Base-by-base conservation (phyloP, 305 asterid genomes). In the Fraxinus angustifolia region DNA sequence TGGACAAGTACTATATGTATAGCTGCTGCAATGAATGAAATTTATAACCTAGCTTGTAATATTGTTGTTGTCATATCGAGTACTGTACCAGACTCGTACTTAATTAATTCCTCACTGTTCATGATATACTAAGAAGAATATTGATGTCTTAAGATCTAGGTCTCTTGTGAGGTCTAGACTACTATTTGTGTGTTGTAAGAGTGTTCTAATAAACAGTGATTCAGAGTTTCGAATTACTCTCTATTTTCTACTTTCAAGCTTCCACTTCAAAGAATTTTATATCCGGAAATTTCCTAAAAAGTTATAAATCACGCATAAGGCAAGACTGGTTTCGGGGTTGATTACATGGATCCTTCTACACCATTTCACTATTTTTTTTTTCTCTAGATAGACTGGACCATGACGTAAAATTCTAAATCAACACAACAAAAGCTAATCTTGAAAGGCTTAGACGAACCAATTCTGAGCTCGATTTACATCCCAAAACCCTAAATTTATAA, bases 1-100 rank as follows among this genome's bases (percentile, higher is more conserved):
- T 95, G 99, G 98, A 93, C 85, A 93, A 90, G 91, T 93, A 78
- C 79, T 84, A 81, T 71, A 90, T 93, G 99, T 95, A 88, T 67
- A 95, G 97, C 16, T 92, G 99, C 80, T 95, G 99, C 90, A 76
- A 36, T 3, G 97, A 95, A 56, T 95, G 89, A 88, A 71, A 23
- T 31, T 12, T 33, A 12, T 70, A 56, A 62, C 28, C 2, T 62
- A 10, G 16, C 8, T 62, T 7, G 33, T 10, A 19, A 23, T 62
- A 21, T 8, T 62, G 33, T 62, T 3, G 6, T 21, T 21, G 33
- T 60, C 16, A 2, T 21, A 60, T 60, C 71, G 31, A 60, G 31
- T 23, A 60, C 71, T 58, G 68, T 58, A 19, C 71, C 33, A 62
- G 31, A 23, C 16, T 4, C 4, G 17, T 2, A 12, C 19, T 26